Evolutionary conservation across 1,139 yeast genomes (phyloP).

Genomic region (Yamadazyma diddensiae): DNA sequence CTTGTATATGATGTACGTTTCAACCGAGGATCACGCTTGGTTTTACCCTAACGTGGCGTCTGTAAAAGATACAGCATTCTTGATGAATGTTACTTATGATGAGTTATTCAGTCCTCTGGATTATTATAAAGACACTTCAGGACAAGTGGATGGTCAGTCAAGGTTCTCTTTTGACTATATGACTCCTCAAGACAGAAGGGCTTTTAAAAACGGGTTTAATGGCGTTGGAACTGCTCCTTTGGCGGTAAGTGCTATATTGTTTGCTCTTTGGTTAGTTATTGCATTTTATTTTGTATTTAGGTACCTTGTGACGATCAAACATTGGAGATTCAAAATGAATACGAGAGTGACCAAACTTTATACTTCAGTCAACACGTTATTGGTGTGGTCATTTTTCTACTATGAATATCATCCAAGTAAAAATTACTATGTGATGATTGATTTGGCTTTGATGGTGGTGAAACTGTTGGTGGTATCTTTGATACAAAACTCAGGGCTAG

Average conservation of each 20-base stretch:
- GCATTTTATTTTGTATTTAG: constrained; percentile 30
- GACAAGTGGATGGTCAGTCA: not conserved
- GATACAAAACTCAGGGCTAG: constrained; percentile 40
- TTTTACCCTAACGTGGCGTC: constrained; percentile 16
- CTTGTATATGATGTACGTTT: constrained; percentile 31
- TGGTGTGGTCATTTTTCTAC: constrained; percentile 48
- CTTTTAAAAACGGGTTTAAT: not conserved
- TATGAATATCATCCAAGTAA: constrained; percentile 43
- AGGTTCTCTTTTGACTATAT: not conserved
- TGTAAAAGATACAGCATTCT: constrained; percentile 24
- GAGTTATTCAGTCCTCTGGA: constrained; percentile 19
- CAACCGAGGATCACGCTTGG: constrained; percentile 16
- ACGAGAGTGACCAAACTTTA: constrained; percentile 36
- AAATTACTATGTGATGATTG: constrained; percentile 37
- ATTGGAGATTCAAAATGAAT: constrained; percentile 15
- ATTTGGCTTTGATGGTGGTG: constrained; percentile 26
- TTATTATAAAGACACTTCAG: not conserved
- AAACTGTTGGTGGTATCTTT: constrained; percentile 43
- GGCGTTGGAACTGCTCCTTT: constrained; percentile 14
- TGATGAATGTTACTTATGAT: constrained; percentile 26
- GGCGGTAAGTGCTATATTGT: constrained; percentile 28
- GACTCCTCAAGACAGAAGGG: not conserved
- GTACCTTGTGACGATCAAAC: constrained; percentile 23
- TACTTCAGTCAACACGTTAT: constrained; percentile 45
- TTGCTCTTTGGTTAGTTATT: constrained; percentile 32